Evolutionary conservation across 441 rosid genomes (phyloP), one percentile per base, ranked within the genome.

Genomic region (Adansonia rubrostipa): DNA sequence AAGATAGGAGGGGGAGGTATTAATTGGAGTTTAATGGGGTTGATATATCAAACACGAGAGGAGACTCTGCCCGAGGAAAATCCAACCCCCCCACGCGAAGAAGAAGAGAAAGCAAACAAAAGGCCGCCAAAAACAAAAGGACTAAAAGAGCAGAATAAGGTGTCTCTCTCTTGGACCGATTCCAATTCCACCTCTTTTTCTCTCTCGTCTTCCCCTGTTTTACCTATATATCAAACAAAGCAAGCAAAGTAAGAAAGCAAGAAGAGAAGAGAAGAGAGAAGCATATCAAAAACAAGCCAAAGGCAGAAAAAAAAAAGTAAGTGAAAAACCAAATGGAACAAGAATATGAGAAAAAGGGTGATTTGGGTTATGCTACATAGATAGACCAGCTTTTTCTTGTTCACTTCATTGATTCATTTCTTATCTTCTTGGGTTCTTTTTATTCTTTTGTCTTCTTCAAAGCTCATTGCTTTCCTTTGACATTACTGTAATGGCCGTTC

Each of bases 401-500:
- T 7, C 44, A 24, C 8, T 56, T 56, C n/a, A 9, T 72, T 51
- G 5, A 0, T 48, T 15, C 65, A 9, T 67, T 69, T 14, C 58
- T 73, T 72, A 0, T 44, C 28, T 44, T 10, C 44, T 19, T 28
- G 40, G 5, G 40, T 36, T 36, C 3, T 44, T 42, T 6, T 3
- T 54, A 15, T 17, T 22, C 6, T 56, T 68, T 33, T 17, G n/a
- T 60, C 73, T 79, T 75, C 63, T 20, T 19, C 45, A 17, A 57
- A 51, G 70, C 86, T 84, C 78, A 85, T 84, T 86, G 85, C 86
- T 71, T 17, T 69, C 19, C 67, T 63, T 75, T 83, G 81, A 73
- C 85, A 82, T 83, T 62, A 42, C 79, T 51, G 22, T 67, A 71
- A 93, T 93, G 97, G 98, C 94, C 50, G 91, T 93, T 79, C 92